These are phyloP conservation scores for Lactarius hengduanensis DNA, from an alignment of 768 basidiomycete genomes.

Conservation along the genomic window DNA sequence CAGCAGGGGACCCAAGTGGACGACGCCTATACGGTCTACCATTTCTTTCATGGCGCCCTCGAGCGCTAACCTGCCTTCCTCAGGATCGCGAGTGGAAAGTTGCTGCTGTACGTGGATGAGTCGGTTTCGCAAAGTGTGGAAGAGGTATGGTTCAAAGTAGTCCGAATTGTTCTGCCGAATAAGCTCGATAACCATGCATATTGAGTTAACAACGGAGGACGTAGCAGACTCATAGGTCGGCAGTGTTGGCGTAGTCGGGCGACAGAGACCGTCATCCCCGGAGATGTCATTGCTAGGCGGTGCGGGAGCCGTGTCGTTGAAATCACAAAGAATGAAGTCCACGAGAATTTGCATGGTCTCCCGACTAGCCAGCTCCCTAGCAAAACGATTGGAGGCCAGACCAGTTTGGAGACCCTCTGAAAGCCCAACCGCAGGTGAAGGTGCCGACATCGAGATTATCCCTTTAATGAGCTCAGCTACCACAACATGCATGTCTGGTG, in stretches of 20 bases:
- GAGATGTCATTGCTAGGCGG: slow-evolving; percentile 5
- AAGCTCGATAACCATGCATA: slow-evolving; percentile 87
- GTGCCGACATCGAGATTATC: slow-evolving; percentile 91
- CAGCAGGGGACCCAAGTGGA: slow-evolving; percentile 83
- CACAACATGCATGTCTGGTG: slow-evolving; percentile 76
- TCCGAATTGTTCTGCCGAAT: slow-evolving; percentile 98
- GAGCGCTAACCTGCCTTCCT: slow-evolving; percentile 62
- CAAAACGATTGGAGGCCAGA: slow-evolving; percentile 80
- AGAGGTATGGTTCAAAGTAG: slow-evolving; percentile 96
- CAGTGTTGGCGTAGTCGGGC: slow-evolving; percentile 34
- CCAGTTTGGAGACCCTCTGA: slow-evolving; percentile 67
- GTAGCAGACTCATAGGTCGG: slow-evolving; percentile 52
- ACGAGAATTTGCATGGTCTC: slow-evolving; percentile 70
- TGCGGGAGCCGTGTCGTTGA: slow-evolving; percentile 34
- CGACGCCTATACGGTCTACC: slow-evolving; percentile 84
- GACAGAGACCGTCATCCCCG: slow-evolving; percentile 30
- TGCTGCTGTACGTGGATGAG: slow-evolving; percentile 86
- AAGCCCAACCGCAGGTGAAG: slow-evolving; percentile 74
- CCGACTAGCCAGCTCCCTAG: slow-evolving; percentile 78
- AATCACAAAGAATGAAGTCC: slow-evolving; percentile 74
- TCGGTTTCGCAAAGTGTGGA: slow-evolving; percentile 89
- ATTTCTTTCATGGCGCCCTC: slow-evolving; percentile 76
- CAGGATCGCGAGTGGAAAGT: slow-evolving; percentile 44
- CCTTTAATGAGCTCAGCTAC: slow-evolving; percentile 91
- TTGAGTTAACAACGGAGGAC: slow-evolving; percentile 83